Base-by-base conservation (phyloP, 2,329 filamentous ascomycete genomes). In the Phialemoniopsis sp. region DNA sequence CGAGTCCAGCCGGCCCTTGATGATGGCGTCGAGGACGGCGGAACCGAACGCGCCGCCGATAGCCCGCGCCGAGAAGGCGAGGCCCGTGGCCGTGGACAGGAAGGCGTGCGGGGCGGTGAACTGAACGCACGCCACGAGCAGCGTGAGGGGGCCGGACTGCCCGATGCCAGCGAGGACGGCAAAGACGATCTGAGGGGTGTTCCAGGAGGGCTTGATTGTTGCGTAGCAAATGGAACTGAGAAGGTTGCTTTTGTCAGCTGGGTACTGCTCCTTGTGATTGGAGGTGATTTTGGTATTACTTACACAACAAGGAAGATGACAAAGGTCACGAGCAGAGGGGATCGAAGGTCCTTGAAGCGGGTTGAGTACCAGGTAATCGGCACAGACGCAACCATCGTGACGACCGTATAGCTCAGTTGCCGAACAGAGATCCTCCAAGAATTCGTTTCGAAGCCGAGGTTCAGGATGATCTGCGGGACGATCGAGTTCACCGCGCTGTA, bases 11-110 rank as follows among this genome's bases (percentile, higher is more conserved):
- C 66, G 65, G n/a, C 65, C 63, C 45, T 73, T 71, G 46, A 73
- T 68, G 41, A 76, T 73, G 13, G 70, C 68, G 46, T 73, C 61
- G 2, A 76, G 56, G 4, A 74, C 70, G 1, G 72, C 71, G 2
- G 68, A 72, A 1, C 72, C 72, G 38, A 75, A 74, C 1, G 72
- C 71, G 14, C 72, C 72, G 16, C 72, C 72, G 13, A 76, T 67
- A 21, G 72, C 72, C 19, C 72, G 62, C 4, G 70, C 70, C 1
- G 70, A 73, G 50, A 75, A 76, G 4, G 68, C 70, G 1, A 76
- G 62, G 0, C 72, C 72, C 0, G 72, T 76, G 1, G 72, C 72
- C 0, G 72, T 76, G 1, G 70, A 73, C 13, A 76, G 63, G 48
- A 65, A 73, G 4, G 66, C 66, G 43, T 76, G 72, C 3, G 72